Evolutionary conservation across 345 rosid genomes (phyloP).

Genomic region (Melastoma malabathricum): DNA sequence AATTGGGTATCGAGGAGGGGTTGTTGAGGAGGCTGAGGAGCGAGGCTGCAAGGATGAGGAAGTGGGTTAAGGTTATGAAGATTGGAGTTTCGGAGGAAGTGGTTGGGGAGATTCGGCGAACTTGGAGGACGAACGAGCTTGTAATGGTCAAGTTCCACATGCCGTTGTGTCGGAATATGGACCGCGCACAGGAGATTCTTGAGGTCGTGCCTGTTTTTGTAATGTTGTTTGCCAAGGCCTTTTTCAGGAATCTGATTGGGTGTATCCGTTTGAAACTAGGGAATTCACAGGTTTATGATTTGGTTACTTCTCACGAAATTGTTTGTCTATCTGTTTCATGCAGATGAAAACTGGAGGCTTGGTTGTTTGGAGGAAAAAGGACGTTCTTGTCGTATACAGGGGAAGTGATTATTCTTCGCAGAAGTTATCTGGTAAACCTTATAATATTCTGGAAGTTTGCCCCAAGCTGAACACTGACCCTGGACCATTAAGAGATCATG

Average conservation of each 20-base stretch:
- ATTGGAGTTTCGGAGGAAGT: slow-evolving; percentile 64
- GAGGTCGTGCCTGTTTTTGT: slow-evolving; percentile 29
- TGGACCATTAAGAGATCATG: no score
- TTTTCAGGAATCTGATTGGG: no score
- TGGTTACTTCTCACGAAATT: slow-evolving; percentile 1
- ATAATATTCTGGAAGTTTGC: not conserved
- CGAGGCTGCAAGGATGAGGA: slow-evolving; percentile 48
- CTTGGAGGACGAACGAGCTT: slow-evolving; percentile 52
- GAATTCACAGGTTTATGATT: no score
- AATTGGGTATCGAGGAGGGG: slow-evolving; percentile 38
- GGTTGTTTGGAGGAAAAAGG: slow-evolving; percentile 68
- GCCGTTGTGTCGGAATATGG: slow-evolving; percentile 73
- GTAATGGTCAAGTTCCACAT: slow-evolving; percentile 61
- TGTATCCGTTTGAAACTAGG: no score
- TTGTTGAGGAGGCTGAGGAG: slow-evolving; percentile 44
- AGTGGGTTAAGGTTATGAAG: slow-evolving; percentile 80
- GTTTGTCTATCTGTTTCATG: slow-evolving; percentile 6
- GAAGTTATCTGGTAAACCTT: not conserved
- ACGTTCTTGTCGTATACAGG: slow-evolving; percentile 38
- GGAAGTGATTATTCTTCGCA: slow-evolving; percentile 22
- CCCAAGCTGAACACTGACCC: no score
- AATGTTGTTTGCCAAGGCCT: not conserved
- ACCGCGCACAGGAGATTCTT: slow-evolving; percentile 63
- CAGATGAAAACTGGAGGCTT: slow-evolving; percentile 84
- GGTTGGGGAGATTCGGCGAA: slow-evolving; percentile 38